Evolutionary conservation across 768 basidiomycete genomes (phyloP), one percentile per base, ranked within the genome.

Genomic region (Amanita rimosa): DNA sequence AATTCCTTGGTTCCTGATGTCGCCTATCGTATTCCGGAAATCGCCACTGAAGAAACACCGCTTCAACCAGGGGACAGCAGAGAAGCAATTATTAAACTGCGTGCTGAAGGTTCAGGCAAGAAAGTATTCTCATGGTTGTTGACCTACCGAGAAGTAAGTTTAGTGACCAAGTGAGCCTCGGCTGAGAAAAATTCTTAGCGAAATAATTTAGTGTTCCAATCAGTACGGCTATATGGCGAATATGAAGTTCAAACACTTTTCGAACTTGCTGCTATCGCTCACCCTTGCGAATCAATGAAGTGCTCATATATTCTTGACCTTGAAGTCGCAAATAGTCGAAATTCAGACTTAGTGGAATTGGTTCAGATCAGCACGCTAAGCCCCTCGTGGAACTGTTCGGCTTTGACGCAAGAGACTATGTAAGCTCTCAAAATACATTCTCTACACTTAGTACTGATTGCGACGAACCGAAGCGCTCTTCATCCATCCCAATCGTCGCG

Each of bases 331-430:
- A 86, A 85, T 57, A 49, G 70, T 0, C 67, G 68, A 0, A 58
- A 64, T 16, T 66, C 66, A 3, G 59, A 59, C 19, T 57, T 68
- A 13, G 57, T 86, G 27, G 56, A 61, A 13, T 53, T 93, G 14
- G 69, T 68, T 3, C 80, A 86, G 54, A 55, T 92, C 6, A 74
- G 73, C 3, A 71, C 76, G 22, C 53, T 89, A 44, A 90, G 89
- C 55, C 77, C 86, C 0, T 65, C 68, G 4, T 93, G 91, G 91
- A 61, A 62, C 36, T 81, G 76, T 52, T 60, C 61, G 1, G 57
- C 72, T 6, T 46, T 74, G 2, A 60, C 66, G 36, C 43, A 44
- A 8, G 53, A 59, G 13, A 53, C 60, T 16, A 57, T 66, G 81
- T 84, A 55, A 61, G 84, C 26, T 24, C 19, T 22, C 11, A 19